Evolutionary conservation across 805 yeast species (phyloP).

Genomic region (Teunomyces aglyptinius): DNA sequence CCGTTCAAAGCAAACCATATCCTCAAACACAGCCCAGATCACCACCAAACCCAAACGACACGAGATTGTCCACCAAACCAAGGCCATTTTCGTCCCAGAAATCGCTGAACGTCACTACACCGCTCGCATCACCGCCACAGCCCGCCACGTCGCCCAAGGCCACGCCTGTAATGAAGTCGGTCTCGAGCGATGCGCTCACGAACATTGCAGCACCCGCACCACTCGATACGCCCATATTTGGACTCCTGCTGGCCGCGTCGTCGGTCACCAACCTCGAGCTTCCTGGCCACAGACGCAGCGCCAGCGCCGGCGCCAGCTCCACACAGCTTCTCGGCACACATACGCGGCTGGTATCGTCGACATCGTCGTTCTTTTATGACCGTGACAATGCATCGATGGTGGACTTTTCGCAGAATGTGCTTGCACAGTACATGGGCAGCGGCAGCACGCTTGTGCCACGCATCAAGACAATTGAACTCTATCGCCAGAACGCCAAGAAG

Average conservation of each 20-base stretch:
- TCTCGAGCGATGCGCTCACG: too few relatives aligned
- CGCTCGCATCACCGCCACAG: neutral
- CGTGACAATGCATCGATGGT: conserved; percentile 38
- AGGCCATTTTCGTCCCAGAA: too few relatives aligned
- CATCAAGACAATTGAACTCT: conserved; percentile 80
- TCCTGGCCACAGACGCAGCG: neutral
- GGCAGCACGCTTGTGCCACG: conserved; percentile 61
- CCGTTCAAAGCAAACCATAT: too few relatives aligned
- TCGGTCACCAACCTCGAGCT: conserved; percentile 36
- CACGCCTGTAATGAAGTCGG: neutral
- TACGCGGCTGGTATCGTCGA: conserved; percentile 35
- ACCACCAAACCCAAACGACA: too few relatives aligned
- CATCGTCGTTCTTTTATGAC: conserved; percentile 37
- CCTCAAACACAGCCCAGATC: too few relatives aligned
- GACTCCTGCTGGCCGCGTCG: conserved; percentile 31
- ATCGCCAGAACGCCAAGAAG: conserved; percentile 80
- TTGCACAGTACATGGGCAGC: conserved; percentile 53
- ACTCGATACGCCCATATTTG: neutral
- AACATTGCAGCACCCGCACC: neutral
- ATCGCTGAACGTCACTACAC: neutral
- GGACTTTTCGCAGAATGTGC: conserved; percentile 51
- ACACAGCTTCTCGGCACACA: conserved; percentile 14
- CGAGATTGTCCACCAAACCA: too few relatives aligned
- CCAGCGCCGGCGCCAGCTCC: conserved; percentile 29
- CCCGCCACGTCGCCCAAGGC: neutral